Base-by-base conservation (phyloP, 2,329 filamentous ascomycete genomes). In the Clonostachys rosea region DNA sequence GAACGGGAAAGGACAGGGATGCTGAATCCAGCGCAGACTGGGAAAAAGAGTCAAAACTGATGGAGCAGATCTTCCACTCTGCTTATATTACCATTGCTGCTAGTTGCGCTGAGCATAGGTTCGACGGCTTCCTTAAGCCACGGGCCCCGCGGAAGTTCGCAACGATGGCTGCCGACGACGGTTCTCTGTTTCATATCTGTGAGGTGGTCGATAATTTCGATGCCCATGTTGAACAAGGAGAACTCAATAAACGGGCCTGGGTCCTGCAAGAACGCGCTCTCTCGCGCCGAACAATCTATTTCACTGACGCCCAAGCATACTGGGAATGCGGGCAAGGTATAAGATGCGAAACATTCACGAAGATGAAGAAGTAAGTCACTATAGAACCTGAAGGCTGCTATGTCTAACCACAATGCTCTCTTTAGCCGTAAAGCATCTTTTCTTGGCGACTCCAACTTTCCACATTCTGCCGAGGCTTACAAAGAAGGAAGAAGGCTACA, bases 251-350 rank as follows among this genome's bases (percentile, higher is more conserved):
- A 6, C 55, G 68, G 2, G 68, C 61, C 0, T 72, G 68, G 69
- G 68, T 69, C 1, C 42, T 70, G 4, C 68, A 71, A 48, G 69
- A 71, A 48, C 53, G 60, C 16, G 60, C 58, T 0, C 52, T 72
- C 4, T 58, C 67, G 0, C 57, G 60, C 7, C 57, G 69, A 6
- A 63, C 62, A 0, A 62, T 72, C 13, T 64, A 62, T 43, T 73
- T 68, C 46, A 62, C 66, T 0, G 35, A 54, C 1, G 50, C 50
- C 1, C 65, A 39, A 14, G 16, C 14, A 17, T 39, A 39, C 36
- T 14, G 13, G 36, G 36, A 39, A 8, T 39, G 36, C 14, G 36
- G 36, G 14, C 14, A 39, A 39, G 36, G 36, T 2, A 17, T 39
- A 39, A 14, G 16, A 14, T 39, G 36, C 16, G 36, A 39, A 17